These are phyloP conservation scores for Pseudogymnoascus verrucosus DNA, from an alignment of 2,329 filamentous ascomycete genomes.

Conservation along the genomic window DNA sequence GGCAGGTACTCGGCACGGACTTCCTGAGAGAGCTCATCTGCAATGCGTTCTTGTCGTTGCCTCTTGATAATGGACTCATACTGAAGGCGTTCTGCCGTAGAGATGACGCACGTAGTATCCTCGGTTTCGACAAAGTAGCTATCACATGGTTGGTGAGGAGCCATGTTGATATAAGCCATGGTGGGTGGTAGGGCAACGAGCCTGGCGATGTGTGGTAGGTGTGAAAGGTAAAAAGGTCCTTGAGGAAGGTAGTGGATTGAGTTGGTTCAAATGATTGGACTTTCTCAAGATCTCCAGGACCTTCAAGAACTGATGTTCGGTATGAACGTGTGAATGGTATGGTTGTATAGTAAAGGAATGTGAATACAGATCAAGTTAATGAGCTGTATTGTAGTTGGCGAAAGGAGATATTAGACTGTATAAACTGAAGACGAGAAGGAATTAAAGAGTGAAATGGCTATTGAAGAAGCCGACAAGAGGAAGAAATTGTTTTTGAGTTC, in stretches of 20 bases:
- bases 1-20: slow-evolving; percentile 88
- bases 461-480: slow-evolving; percentile 18
- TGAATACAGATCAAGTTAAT: slow-evolving; percentile 18
- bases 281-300: slow-evolving; percentile 30
- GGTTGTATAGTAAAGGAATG: slow-evolving; percentile 22
- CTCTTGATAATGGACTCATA: slow-evolving; percentile 70
- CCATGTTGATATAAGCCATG: slow-evolving; percentile 22
- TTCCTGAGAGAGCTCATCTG: slow-evolving; percentile 76
- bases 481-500: slow-evolving; percentile 14
- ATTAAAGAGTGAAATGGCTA: slow-evolving; percentile 27
- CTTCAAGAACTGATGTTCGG: slow-evolving; percentile 26
- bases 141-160: slow-evolving; percentile 49
- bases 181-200: slow-evolving; percentile 11
- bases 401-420: slow-evolving; percentile 28
- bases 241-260: slow-evolving; percentile 6
- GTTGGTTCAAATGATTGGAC: slow-evolving; percentile 21
- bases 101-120: slow-evolving; percentile 31
- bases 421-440: slow-evolving; percentile 19
- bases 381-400: slow-evolving; percentile 20
- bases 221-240: slow-evolving; percentile 10
- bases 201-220: slow-evolving; percentile 1
- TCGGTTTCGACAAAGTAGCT: slow-evolving; percentile 60
- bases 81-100: slow-evolving; percentile 47
- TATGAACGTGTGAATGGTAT: slow-evolving; percentile 17
- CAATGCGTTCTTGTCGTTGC: slow-evolving; percentile 79